Evolutionary conservation across 2,329 filamentous ascomycete species (phyloP), one percentile per base, ranked within the genome.

Genomic region (Fusarium oxysporum): DNA sequence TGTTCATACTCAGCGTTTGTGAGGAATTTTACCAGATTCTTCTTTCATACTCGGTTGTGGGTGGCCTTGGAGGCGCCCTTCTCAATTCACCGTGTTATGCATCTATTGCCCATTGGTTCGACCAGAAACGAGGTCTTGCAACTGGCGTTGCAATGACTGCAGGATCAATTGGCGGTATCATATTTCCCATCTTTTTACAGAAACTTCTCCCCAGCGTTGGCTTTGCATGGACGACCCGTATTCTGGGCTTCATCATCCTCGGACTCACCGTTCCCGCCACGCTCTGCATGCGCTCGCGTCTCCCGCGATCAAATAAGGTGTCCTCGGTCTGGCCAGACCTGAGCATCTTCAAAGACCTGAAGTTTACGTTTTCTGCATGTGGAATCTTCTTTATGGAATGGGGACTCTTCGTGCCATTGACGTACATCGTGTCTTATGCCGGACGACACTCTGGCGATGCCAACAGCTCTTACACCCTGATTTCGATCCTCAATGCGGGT

Each of bases 61-160:
- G 90, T 28, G 94, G 94, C 7, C 76, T 93, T 2, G 92, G 92
- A 17, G 92, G 92, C 4, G 92, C 92, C 1, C 85, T 96, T 47
- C 89, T 96, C 67, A 95, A 95, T 80, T 94, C 92, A 0, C 93
- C 94, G 0, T 89, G 92, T 0, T 88, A 96, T 71, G 90, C 91
- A 17, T 89, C 91, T 28, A 90, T 96, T 43, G 92, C 92, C 0
- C 94, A 97, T 79, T 97, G 90, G 84, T 97, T 97, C 84, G 86
- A 91, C 33, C 81, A 80, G n/a, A 90, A 90, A 55, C 90, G 94
- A 19, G 95, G 92, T 6, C 87, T 93, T 45, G 93, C 94, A 12
- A 96, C 92, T 1, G 94, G 94, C n/a, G 85, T 97, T 45, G 93
- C 93, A n/a, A 89, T 92, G 8, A 91, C 92, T 0, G 92, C 93